Percentiles rank a stretch among this genome's conserved stretches.
Evolutionary conservation across 306 rosid species (phyloP).

Genomic region (Dalbergia cochinchinensis): DNA sequence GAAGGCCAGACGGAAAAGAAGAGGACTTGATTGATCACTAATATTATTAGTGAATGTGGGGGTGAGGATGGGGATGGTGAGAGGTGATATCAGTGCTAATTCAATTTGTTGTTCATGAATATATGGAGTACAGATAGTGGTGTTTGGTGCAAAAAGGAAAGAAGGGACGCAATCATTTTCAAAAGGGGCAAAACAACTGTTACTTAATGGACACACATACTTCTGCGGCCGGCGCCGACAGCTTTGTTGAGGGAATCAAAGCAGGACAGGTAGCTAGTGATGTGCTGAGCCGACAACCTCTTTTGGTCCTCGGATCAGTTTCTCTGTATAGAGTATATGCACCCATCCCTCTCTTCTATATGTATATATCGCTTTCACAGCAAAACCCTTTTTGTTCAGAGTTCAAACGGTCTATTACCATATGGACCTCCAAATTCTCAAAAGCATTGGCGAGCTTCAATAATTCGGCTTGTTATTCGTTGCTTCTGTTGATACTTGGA

Average conservation of each 20-base stretch:
- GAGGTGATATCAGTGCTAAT: conserved; percentile 5
- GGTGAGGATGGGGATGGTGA: conserved; percentile 7
- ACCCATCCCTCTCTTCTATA: not conserved
- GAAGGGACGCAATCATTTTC: conserved; percentile 46
- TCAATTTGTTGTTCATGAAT: not conserved
- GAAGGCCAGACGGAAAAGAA: not conserved
- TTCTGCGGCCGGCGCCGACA: conserved; percentile 56
- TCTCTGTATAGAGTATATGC: not conserved
- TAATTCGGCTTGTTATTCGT: not conserved
- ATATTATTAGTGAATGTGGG: not conserved
- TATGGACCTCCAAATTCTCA: no score
- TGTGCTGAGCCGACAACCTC: conserved; percentile 51
- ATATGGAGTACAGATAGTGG: conserved; percentile 21
- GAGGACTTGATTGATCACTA: no score
- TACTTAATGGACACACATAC: conserved; percentile 28
- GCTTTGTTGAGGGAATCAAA: conserved; percentile 52
- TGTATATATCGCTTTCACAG: conserved; percentile 19
- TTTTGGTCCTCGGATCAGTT: conserved; percentile 41
- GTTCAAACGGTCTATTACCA: not conserved
- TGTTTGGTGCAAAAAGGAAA: conserved; percentile 47
- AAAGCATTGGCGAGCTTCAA: not conserved
- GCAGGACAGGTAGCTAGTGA: conserved; percentile 39
- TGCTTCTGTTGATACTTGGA: not conserved
- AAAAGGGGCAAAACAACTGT: conserved; percentile 38
- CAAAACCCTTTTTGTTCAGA: conserved; percentile 4